Base-by-base conservation (phyloP, 352 stramenopile genomes). In the Aphanomyces stellatus region DNA sequence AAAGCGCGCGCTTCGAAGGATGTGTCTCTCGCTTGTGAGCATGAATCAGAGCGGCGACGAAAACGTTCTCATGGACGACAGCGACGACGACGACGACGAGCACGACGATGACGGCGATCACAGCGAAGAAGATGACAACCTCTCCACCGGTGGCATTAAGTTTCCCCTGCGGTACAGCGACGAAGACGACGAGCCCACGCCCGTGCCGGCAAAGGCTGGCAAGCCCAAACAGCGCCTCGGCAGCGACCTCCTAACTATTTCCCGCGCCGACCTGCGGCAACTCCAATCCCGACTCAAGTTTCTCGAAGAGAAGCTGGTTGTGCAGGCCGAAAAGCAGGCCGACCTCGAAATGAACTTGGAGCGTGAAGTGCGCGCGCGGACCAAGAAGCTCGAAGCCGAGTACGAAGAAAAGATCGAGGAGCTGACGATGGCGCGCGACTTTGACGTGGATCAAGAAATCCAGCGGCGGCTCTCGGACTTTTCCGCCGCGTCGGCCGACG, bases 381-480 rank as follows among this genome's bases (percentile, higher is more conserved):
- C 82, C 15, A 74, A 76, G 25, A 86, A 88, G 49, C 77, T 90
- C 11, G 69, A 89, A 0, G 79, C 87, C 48, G 75, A 80, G 37
- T 90, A 91, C 77, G 79, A 94, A 66, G 87, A 88, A 72, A 88
- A 91, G 71, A 87, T 94, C 62, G 80, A 75, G 46, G 90, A 91
- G 78, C 91, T 92, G 71, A 89, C 88, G 69, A 83, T 91, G 69
- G 83, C 80, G 8, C 91, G 91, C 66, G 85, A 91, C 62, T 70
- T 89, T 40, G 85, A 92, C 49, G 76, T 74, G 61, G 85, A 94
- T 73, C 78, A 80, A 6, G 85, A 92, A 76, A 78, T 94, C 62
- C 77, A 90, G 69, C 78, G 78, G 25, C 74, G 84, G 19, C 34
- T 62, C 28, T 61, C 62, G 17, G 49, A 69, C 10, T 64, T 56